Evolutionary conservation across 306 rosid species (phyloP), one percentile per base, ranked within the genome.

Genomic region (Lotus japonicus): DNA sequence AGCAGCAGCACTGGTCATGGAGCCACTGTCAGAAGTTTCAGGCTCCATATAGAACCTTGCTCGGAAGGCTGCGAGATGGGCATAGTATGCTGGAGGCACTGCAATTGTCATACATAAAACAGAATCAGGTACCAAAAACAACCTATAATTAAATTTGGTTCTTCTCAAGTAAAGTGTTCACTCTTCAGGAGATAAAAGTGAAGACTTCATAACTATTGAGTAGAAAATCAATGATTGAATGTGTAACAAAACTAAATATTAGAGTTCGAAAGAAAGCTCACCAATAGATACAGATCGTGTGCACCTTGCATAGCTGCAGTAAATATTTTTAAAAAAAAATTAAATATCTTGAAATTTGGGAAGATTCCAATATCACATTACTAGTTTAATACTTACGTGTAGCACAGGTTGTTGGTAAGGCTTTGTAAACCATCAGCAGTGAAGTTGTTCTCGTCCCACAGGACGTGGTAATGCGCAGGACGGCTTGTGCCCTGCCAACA

Each of bases 31-130:
- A 0, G 95, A 88, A 2, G 92, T 85, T 50, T 91, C 95, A 0
- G 99, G 99, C 58, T 95, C 99, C 99, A 88, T 85, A 4, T 95
- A 95, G 69, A 90, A 95, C 3, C 99, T 88, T 44, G 97, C 99
- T 1, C 97, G 81, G 50, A 95, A 95, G 0, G 99, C 99, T 23
- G 99, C 99, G 50, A 95, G 76, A 68, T 95, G 99, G 0, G 99
- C 99, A 35, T 95, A 95, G 50, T 91, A 95, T 0, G 97, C 99
- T 0, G 99, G 99, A 5, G 99, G 99, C 57, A 95, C 97, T 95
- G 96, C 71, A 70, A 64, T 65, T 43, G 42, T 9, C 5, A 49
- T 23, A 45, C 11, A 8, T 9, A 7, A 9, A 28, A 9, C 42
- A 14, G 21, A 31, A 31, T 31, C 7, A 31, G 36, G 5, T 31